phyloP scores from a whole-genome alignment of 2,329 filamentous ascomycete genomes.

The Paramyrothecium roridum region DNA sequence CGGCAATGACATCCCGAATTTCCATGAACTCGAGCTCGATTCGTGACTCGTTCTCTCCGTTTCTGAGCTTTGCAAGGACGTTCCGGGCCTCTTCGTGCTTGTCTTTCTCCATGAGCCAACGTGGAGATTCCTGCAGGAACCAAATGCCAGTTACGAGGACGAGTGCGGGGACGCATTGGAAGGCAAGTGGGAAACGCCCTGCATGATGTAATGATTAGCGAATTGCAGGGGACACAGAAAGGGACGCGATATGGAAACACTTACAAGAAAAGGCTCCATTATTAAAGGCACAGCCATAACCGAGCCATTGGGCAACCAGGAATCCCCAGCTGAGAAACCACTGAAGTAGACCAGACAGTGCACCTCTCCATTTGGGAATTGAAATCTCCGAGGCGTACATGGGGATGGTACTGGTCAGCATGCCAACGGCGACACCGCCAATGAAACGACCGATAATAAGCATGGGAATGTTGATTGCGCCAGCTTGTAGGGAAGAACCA shows the following conservation, averaged over 20 bases:
- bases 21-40: slow-evolving; percentile 37
- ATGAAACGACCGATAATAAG: slow-evolving; percentile 47
- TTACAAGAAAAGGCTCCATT: slow-evolving; percentile 21
- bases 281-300: slow-evolving; percentile 26
- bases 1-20: slow-evolving; percentile 34
- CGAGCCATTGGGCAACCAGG: slow-evolving; percentile 32
- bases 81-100: slow-evolving; percentile 26
- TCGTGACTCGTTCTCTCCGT: slow-evolving; percentile 22
- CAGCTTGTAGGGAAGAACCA: slow-evolving; percentile 27
- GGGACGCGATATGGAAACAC: slow-evolving; percentile 1
- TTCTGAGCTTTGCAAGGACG: slow-evolving; percentile 28
- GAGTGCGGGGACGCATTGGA: slow-evolving; percentile 22
- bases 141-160: slow-evolving; percentile 17
- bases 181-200: slow-evolving; percentile 27
- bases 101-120: slow-evolving; percentile 31
- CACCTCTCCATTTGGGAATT: slow-evolving; percentile 31
- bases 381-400: slow-evolving; percentile 43
- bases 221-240: not conserved
- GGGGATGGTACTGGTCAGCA: slow-evolving; percentile 42
- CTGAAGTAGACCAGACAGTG: slow-evolving; percentile 36
- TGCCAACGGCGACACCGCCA: slow-evolving; percentile 45
- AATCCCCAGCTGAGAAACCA: slow-evolving; percentile 42
- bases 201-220: not conserved
- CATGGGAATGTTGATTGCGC: slow-evolving; percentile 30
- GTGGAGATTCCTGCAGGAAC: slow-evolving; percentile 18